A percentile compares a stretch with the other conserved stretches of the same genome.
Conservation (phyloP, 495 filamentous ascomycete genomes). For the Daldinia loculata region DNA sequence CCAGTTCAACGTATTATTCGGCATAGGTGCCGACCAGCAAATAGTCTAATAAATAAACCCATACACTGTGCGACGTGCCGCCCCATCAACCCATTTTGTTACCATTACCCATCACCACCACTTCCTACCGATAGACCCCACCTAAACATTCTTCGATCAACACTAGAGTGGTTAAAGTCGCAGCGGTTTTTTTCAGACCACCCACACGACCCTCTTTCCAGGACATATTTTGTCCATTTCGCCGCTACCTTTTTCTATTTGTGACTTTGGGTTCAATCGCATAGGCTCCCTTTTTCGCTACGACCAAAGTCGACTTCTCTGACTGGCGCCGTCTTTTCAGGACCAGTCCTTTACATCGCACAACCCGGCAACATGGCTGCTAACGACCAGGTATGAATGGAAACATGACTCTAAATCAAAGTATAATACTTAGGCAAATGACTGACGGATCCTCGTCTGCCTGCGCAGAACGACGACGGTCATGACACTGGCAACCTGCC, state of each 20-base stretch:
- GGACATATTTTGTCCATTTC: conserved; percentile 34
- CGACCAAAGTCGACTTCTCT: conserved; percentile 31
- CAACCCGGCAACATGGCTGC: conserved; percentile 39
- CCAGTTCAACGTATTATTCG: conserved; percentile 26
- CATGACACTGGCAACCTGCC: conserved; percentile 42
- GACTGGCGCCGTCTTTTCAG: conserved; percentile 28
- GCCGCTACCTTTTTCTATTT: conserved; percentile 18
- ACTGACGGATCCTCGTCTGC: conserved; percentile 9
- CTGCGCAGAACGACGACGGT: conserved; percentile 39
- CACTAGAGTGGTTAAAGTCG: conserved; percentile 49
- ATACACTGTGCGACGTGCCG: conserved; percentile 40
- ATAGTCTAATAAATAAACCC: conserved; percentile 20
- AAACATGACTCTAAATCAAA: conserved; percentile 2
- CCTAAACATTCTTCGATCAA: conserved; percentile 43
- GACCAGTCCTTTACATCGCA: conserved; percentile 25
- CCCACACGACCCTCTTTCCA: conserved; percentile 45
- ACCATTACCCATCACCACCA: conserved; percentile 36
- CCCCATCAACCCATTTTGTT: conserved; percentile 28
- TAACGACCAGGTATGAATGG: conserved; percentile 45
- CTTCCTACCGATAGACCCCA: conserved; percentile 47
- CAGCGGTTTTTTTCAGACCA: conserved; percentile 42
- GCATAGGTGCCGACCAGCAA: conserved; percentile 33
- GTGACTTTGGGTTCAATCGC: conserved; percentile 24
- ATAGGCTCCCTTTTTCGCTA: conserved; percentile 10
- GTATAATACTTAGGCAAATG: conserved; percentile 11